A percentile compares a stretch with the other conserved stretches of the same genome.
Conservation (phyloP, 495 filamentous ascomycete species). For the Neurospora sublineolata region DNA sequence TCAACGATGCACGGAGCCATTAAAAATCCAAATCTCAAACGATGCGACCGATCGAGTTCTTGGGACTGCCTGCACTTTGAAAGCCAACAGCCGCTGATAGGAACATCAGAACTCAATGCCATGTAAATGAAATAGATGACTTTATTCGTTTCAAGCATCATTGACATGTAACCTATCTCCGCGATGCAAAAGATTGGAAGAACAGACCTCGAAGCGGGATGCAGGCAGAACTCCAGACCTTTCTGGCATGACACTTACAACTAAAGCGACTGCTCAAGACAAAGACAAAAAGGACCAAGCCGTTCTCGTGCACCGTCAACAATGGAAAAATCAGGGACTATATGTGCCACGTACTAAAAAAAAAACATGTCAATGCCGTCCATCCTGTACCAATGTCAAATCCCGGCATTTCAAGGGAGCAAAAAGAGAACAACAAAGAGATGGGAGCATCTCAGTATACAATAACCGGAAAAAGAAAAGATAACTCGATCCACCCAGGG, state of each 20-base stretch:
- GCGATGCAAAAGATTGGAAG: not conserved
- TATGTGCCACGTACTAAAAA: not conserved
- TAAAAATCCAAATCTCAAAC: not conserved
- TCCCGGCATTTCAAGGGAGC: not conserved
- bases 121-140: not conserved
- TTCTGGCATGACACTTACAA: not conserved
- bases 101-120: not conserved
- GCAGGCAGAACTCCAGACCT: not conserved
- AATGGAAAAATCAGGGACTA: not conserved
- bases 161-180: not conserved
- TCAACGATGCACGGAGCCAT: not conserved
- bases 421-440: not conserved
- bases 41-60: not conserved
- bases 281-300: not conserved
- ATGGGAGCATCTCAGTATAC: not conserved
- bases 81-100: not conserved
- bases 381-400: not conserved
- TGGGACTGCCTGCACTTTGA: not conserved
- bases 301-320: not conserved
- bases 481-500: not conserved
- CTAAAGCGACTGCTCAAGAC: not conserved
- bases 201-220: not conserved
- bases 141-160: not conserved
- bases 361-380: not conserved
- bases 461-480: not conserved